phyloP scores from a whole-genome alignment of 805 yeast genomes.

The Wickerhamomyces pijperi region DNA sequence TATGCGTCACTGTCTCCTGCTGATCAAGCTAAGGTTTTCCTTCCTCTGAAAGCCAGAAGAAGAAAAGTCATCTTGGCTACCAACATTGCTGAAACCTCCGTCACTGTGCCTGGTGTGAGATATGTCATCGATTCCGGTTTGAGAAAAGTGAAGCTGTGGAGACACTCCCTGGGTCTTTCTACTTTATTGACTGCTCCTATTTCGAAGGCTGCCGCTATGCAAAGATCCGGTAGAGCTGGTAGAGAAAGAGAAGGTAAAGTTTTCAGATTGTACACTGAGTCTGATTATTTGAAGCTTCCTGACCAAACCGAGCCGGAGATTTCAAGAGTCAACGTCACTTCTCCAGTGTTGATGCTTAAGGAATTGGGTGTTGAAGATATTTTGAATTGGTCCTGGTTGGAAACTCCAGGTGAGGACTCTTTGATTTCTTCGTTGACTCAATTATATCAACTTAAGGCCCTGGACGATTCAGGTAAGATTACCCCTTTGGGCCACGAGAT shows the following conservation, averaged over 20 bases:
- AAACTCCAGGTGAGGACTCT: conserved; percentile 75
- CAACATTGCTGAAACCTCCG: conserved; percentile 95
- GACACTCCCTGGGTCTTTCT: conserved; percentile 86
- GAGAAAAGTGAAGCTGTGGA: conserved; percentile 90
- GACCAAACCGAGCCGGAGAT: conserved; percentile 91
- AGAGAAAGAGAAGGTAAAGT: conserved; percentile 92
- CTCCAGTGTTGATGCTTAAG: conserved; percentile 78
- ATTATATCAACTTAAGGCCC: conserved; percentile 67
- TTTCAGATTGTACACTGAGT: conserved; percentile 71
- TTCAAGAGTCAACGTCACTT: conserved; percentile 71
- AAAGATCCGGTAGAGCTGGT: conserved; percentile 98
- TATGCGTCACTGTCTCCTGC: conserved; percentile 90
- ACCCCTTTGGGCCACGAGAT: conserved; percentile 75
- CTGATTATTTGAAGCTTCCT: conserved; percentile 50
- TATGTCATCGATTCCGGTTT: conserved; percentile 91
- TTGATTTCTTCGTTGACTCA: conserved; percentile 68
- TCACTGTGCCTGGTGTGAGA: conserved; percentile 89
- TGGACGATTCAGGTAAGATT: conserved; percentile 64
- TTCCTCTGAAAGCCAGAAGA: conserved; percentile 46
- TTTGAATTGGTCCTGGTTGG: conserved; percentile 85
- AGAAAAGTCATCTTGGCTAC: conserved; percentile 88
- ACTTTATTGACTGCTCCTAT: conserved; percentile 86
- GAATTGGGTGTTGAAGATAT: conserved; percentile 76
- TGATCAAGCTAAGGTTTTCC: conserved; percentile 74
- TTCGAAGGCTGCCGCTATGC: conserved; percentile 89